Percentiles rank a stretch among this genome's conserved stretches.
phyloP scores from a whole-genome alignment of 805 yeast species.

The Saturnispora quitensis region DNA sequence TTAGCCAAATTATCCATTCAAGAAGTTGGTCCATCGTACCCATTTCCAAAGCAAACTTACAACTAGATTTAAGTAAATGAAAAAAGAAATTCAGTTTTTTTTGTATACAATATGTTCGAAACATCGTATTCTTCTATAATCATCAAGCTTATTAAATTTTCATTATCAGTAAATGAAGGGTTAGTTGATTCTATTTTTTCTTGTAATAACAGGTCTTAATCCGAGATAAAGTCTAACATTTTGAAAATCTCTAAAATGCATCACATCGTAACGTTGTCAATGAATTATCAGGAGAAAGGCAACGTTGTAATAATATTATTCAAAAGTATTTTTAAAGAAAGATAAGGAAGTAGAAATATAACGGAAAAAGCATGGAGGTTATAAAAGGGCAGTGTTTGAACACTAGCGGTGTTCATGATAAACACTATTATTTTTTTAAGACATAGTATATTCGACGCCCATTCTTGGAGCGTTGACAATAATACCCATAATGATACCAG shows the following conservation, averaged over 20 bases:
- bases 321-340: too few species aligned
- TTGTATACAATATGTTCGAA: background rate
- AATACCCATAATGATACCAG: conserved; percentile 58
- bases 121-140: background rate
- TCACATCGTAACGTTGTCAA: too few species aligned
- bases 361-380: background rate
- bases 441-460: conserved; percentile 26
- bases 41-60: conserved; percentile 60
- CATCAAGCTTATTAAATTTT: too few species aligned
- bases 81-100: background rate
- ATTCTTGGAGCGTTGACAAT: conserved; percentile 54
- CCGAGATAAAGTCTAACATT: too few species aligned
- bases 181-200: too few species aligned
- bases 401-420: background rate
- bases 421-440: background rate
- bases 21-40: conserved; percentile 92
- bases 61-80: conserved; percentile 12
- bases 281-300: too few species aligned
- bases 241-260: too few species aligned
- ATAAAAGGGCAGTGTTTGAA: background rate
- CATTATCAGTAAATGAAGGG: too few species aligned
- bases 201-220: too few species aligned
- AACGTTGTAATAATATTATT: too few species aligned
- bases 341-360: background rate
- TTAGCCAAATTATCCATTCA: conserved; percentile 87